A percentile compares a stretch with the other conserved stretches of the same genome.
Conservation (phyloP, 164 flowering plant genomes). For the Akebia trifoliata region DNA sequence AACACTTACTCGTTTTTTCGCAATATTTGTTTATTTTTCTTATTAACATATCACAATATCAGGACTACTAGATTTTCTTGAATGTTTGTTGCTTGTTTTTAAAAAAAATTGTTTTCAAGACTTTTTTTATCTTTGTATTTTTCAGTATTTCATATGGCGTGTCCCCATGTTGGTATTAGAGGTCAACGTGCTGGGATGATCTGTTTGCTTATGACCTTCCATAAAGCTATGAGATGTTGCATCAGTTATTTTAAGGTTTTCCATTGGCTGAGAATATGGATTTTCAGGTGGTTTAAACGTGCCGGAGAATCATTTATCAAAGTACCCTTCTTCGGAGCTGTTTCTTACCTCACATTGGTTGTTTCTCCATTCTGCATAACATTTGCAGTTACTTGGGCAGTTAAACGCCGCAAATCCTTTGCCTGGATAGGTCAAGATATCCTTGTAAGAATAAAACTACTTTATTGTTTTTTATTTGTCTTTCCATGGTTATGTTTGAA, state of each 20-base stretch:
- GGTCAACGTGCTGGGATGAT: no score
- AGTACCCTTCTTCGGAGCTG: conserved; percentile 88
- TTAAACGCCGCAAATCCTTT: conserved; percentile 53
- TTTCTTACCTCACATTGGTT: conserved; percentile 83
- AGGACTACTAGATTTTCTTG: no score
- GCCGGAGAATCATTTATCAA: conserved; percentile 70
- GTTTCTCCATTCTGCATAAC: conserved; percentile 91
- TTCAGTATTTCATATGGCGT: no score
- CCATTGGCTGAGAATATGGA: conserved; percentile 7
- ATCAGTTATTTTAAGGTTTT: neutral
- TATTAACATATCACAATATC: no score
- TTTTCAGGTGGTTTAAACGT: conserved; percentile 73
- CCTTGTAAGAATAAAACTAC: conserved; percentile 59
- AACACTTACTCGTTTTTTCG: no score
- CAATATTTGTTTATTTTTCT: no score
- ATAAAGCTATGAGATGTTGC: neutral
- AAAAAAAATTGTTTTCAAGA: no score
- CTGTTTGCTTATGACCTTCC: neutral
- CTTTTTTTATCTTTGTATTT: no score
- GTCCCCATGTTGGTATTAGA: no score
- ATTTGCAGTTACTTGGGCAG: conserved; percentile 93
- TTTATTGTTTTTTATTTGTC: neutral
- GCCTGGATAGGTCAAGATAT: conserved; percentile 99
- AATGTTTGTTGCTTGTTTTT: no score
- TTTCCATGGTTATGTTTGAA: neutral